These are phyloP conservation scores for Apiospora aurea DNA, from an alignment of 2,329 filamentous ascomycete genomes.

Conservation along the genomic window DNA sequence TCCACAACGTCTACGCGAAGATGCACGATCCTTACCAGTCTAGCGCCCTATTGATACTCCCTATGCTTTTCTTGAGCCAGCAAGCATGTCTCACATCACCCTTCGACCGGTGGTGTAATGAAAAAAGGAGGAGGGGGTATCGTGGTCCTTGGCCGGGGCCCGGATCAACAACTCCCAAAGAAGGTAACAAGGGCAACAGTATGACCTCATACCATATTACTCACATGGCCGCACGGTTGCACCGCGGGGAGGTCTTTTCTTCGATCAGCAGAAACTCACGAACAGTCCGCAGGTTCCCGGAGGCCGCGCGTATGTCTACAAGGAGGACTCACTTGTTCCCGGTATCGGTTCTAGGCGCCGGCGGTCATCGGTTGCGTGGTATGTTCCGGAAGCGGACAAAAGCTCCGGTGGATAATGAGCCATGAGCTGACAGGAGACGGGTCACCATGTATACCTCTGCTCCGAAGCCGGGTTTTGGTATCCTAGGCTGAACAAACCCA, in stretches of 20 bases:
- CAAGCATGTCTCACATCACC: neutral
- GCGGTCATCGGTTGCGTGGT: neutral
- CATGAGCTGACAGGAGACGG: neutral
- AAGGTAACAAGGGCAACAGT: neutral
- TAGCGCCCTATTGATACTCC: neutral
- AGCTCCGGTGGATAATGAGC: neutral
- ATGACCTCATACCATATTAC: neutral
- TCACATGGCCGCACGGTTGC: neutral
- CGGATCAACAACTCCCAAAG: neutral
- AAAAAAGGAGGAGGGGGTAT: neutral
- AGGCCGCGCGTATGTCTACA: neutral
- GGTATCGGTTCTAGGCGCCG: neutral
- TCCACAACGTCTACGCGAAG: neutral
- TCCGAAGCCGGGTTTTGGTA: neutral
- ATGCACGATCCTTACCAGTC: neutral
- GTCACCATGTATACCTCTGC: no score
- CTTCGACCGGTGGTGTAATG: neutral
- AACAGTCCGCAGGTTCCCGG: neutral
- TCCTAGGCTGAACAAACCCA: neutral
- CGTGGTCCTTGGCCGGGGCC: neutral
- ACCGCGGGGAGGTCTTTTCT: neutral
- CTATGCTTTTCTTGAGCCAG: neutral
- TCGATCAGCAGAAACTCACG: neutral
- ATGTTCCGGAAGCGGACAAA: neutral
- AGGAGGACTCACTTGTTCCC: neutral